Evolutionary conservation across 148 eudicot species (phyloP).

Genomic region (Bassia scoparia): DNA sequence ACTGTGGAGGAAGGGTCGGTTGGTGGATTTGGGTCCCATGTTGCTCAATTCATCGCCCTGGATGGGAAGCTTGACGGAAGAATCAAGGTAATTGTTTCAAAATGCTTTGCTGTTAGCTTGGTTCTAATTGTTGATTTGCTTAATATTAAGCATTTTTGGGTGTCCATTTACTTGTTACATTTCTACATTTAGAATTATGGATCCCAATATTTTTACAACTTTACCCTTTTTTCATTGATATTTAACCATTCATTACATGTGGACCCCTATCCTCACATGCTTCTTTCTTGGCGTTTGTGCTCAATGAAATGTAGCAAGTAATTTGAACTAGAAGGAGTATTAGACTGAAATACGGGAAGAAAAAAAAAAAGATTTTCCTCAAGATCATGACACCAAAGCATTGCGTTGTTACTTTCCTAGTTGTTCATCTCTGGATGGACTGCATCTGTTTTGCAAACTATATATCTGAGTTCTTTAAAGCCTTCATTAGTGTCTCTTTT

Average conservation of each 20-base stretch:
- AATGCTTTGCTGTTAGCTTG: not conserved
- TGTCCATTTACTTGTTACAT: too few species aligned
- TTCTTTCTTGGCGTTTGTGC: too few species aligned
- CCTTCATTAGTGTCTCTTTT: not conserved
- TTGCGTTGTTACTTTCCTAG: not conserved
- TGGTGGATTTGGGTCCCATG: constrained; percentile 94
- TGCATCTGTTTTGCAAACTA: not conserved
- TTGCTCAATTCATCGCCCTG: constrained; percentile 79
- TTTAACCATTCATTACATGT: too few species aligned
- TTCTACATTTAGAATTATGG: too few species aligned
- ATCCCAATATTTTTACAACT: too few species aligned
- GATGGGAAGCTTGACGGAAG: constrained; percentile 88
- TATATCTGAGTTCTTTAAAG: not conserved
- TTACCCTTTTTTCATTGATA: too few species aligned
- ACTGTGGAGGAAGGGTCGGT: constrained; percentile 91
- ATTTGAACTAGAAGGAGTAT: too few species aligned
- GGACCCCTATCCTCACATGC: too few species aligned
- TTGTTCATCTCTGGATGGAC: not conserved
- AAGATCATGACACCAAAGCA: not conserved
- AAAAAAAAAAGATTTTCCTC: not conserved
- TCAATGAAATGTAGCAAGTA: too few species aligned
- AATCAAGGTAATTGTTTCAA: constrained; percentile 50
- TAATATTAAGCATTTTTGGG: too few species aligned
- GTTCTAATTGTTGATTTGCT: not conserved
- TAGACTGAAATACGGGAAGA: too few species aligned